Conservation (phyloP, 2,329 filamentous ascomycete species). For the Furcasterigmium furcatum region DNA sequence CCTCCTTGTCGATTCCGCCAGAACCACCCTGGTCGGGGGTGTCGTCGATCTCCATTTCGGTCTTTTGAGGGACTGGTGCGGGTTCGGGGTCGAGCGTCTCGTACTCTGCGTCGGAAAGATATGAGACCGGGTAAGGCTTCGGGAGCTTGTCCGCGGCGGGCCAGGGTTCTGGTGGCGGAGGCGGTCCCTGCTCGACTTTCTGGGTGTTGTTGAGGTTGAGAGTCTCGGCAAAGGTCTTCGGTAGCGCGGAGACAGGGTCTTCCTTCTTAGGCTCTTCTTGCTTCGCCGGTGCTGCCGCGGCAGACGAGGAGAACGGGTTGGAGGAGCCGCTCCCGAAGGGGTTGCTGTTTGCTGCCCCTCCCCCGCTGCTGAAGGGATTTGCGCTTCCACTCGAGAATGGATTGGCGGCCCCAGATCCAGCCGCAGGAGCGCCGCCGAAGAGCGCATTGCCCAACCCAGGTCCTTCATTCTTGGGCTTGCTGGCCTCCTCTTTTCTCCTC, state of each 20-base stretch:
- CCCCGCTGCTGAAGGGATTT: conserved; percentile 60
- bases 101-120: conserved; percentile 85
- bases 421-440: conserved; percentile 48
- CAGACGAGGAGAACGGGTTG: conserved; percentile 23
- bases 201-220: conserved; percentile 67
- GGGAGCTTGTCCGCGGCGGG: conserved; percentile 64
- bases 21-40: conserved; percentile 22
- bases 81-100: conserved; percentile 72
- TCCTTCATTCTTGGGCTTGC: conserved; percentile 26
- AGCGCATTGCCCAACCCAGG: conserved; percentile 61
- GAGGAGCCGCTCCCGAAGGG: conserved; percentile 36
- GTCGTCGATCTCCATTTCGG: conserved; percentile 44
- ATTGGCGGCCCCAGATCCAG: conserved; percentile 38
- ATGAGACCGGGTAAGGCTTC: conserved; percentile 69
- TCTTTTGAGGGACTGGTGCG: conserved; percentile 46
- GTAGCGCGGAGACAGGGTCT: conserved; percentile 32
- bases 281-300: conserved; percentile 18
- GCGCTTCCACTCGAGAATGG: conserved; percentile 46
- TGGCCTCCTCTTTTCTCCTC: conserved; percentile 19
- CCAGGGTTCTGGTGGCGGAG: conserved; percentile 66
- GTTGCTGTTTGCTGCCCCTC: conserved; percentile 34
- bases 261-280: conserved; percentile 16
- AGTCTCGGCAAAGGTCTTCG: conserved; percentile 68
- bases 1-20: conserved; percentile 59
- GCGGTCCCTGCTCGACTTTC: conserved; percentile 21